Conservation (phyloP, 2,329 filamentous ascomycete species). For the Lachnellula cervina region DNA sequence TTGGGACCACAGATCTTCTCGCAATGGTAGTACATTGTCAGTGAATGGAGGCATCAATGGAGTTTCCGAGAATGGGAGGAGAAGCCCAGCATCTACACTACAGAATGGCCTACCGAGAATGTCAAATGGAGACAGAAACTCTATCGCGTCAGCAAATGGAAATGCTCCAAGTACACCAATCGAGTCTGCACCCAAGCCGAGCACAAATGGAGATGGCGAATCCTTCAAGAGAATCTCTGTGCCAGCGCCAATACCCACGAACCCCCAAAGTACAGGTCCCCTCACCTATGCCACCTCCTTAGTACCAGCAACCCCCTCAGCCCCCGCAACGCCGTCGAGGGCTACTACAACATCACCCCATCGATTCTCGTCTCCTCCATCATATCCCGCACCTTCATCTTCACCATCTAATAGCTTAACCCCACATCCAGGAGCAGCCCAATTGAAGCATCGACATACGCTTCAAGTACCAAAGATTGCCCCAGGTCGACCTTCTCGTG, state of each 20-base stretch:
- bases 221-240: constrained; percentile 16
- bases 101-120: constrained; percentile 23
- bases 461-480: constrained; percentile 74
- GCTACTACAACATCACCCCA: constrained; percentile 40
- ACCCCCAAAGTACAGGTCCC: constrained; percentile 31
- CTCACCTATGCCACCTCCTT: constrained; percentile 29
- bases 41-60: constrained; percentile 27
- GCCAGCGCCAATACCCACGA: constrained; percentile 23
- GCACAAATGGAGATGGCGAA: constrained; percentile 24
- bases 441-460: constrained; percentile 77
- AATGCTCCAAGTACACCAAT: constrained; percentile 9
- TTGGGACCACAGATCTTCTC: constrained; percentile 29
- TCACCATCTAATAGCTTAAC: constrained; percentile 33
- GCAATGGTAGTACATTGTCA: constrained; percentile 29
- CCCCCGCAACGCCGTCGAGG: constrained; percentile 24
- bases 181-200: constrained; percentile 13
- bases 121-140: constrained; percentile 26
- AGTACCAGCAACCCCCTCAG: constrained; percentile 24
- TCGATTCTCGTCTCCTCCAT: constrained; percentile 60
- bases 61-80: constrained; percentile 27
- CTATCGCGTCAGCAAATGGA: constrained; percentile 28
- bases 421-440: constrained; percentile 47
- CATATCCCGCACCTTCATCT: constrained; percentile 47
- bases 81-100: constrained; percentile 19
- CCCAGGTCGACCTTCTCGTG: constrained; percentile 65